Base-by-base conservation (phyloP, 1,284 basidiomycete species). In the Schizopora paradoxa region DNA sequence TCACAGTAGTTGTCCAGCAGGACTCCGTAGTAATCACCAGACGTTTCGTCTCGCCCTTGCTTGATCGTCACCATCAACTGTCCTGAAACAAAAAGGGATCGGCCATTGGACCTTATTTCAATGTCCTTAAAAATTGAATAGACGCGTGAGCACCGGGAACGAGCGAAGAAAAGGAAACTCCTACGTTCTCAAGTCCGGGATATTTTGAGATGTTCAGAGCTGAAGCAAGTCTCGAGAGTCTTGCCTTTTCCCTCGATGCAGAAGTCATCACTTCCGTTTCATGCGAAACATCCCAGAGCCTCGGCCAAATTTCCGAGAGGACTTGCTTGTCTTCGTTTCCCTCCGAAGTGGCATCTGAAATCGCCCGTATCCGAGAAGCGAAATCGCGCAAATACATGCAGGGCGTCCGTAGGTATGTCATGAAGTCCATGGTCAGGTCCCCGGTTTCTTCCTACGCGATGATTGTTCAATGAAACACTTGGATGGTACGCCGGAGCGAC, bases 1-100 rank as follows among this genome's bases (percentile, higher is more conserved):
- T 33, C 16, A 43, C 41, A 22, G 13, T 43, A 43, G 18, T 43
- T 43, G n/a, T 43, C 41, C 6, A 43, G 41, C 19, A 43, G 29
- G 23, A 43, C 18, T 33, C 18, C 28, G 22, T 22, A 43, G 14
- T 22, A 29, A 4, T 43, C 27, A 11, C 22, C n/a, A 18, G 4
- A 19, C 10, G 34, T 33, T 6, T 19, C 23, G 10, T 32, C 29
- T 4, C 29, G 25, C 28, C 26, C 18, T 2, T 14, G 31, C 6
- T 28, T 22, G 26, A 16, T 19, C 16, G 29, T 18, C 6, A 14
- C 41, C 18, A 43, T 18, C 16, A 43, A 14, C 10, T 14, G 26
- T 19, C 41, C 41, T 7, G 28, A 43, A 28, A 43, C 34, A 29
- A 43, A 23, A 5, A 43, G 28, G 18, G 23, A 22, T 7, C 41